These are phyloP conservation scores for Digitaria exilis DNA, from an alignment of 202 grass and related monocot genomes.

Conservation along the genomic window DNA sequence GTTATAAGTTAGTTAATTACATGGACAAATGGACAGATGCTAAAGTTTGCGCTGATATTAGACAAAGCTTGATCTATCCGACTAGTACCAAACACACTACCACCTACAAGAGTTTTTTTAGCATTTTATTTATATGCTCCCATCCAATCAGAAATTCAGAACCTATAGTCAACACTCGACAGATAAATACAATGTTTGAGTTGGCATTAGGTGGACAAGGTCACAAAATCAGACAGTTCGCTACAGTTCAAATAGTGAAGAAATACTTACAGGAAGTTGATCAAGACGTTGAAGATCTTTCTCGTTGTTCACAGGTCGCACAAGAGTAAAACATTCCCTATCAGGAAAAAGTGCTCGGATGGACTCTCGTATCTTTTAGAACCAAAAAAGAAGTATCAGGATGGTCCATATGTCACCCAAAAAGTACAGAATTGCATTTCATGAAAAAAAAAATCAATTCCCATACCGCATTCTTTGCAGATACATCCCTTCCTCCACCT, in stretches of 20 bases:
- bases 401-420: conserved; percentile 26
- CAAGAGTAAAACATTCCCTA: conserved; percentile 92
- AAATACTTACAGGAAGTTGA: conserved; percentile 80
- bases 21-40: not conserved
- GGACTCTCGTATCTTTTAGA: conserved; percentile 91
- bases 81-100: not conserved
- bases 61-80: not conserved
- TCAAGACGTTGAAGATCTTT: conserved; percentile 91
- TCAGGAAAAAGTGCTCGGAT: conserved; percentile 95
- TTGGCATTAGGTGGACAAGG: not conserved
- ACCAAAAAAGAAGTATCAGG: conserved; percentile 21
- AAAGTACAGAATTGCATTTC: not conserved
- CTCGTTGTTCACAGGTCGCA: conserved; percentile 90
- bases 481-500: conserved; percentile 73
- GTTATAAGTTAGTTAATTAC: not conserved
- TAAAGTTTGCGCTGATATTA: not conserved
- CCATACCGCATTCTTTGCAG: conserved; percentile 77
- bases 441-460: not conserved
- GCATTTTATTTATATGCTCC: not conserved
- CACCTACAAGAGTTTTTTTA: not conserved
- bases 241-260: conserved; percentile 28
- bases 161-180: not conserved
- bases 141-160: not conserved
- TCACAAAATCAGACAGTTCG: not conserved
- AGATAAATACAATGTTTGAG: not conserved